These are phyloP conservation scores for Rubroboletus pulcherrimus DNA, from an alignment of 768 basidiomycete genomes.

Conservation along the genomic window DNA sequence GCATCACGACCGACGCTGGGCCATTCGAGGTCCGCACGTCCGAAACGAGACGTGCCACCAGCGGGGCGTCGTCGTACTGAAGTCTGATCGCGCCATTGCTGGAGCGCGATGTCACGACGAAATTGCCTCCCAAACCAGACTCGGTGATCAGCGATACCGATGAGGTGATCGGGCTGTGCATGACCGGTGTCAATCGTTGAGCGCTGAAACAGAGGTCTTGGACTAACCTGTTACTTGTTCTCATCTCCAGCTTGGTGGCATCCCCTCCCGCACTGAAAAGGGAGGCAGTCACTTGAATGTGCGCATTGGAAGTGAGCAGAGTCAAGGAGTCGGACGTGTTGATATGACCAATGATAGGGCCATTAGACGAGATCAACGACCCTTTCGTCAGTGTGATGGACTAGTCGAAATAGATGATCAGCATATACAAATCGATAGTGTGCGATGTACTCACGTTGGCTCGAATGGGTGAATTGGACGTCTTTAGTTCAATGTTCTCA, in stretches of 20 bases:
- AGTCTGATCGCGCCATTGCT: slow-evolving; percentile 33
- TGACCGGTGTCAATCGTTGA: background rate
- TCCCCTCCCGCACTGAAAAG: slow-evolving; percentile 13
- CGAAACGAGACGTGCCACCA: slow-evolving; percentile 30
- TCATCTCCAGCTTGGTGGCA: slow-evolving; percentile 14
- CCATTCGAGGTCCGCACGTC: slow-evolving; percentile 34
- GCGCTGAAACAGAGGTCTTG: background rate
- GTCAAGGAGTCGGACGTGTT: slow-evolving; percentile 26
- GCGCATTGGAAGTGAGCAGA: slow-evolving; percentile 35
- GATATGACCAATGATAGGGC: slow-evolving; percentile 36
- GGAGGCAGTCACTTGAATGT: slow-evolving; percentile 27
- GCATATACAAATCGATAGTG: background rate
- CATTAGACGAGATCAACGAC: slow-evolving; percentile 30
- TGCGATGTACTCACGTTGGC: slow-evolving; percentile 24
- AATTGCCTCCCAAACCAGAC: slow-evolving; percentile 25
- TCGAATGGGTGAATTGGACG: slow-evolving; percentile 26
- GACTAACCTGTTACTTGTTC: slow-evolving; percentile 23
- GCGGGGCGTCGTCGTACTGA: slow-evolving; percentile 29
- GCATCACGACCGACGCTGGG: slow-evolving; percentile 25
- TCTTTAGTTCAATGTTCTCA: slow-evolving; percentile 18
- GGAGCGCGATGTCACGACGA: slow-evolving; percentile 30
- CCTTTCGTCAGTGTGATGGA: slow-evolving; percentile 26
- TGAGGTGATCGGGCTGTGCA: slow-evolving; percentile 17
- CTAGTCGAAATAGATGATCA: slow-evolving; percentile 17
- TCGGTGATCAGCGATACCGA: slow-evolving; percentile 27